These are phyloP conservation scores for Trifolium fragiferum DNA, from an alignment of 306 rosid genomes.

Conservation along the genomic window DNA sequence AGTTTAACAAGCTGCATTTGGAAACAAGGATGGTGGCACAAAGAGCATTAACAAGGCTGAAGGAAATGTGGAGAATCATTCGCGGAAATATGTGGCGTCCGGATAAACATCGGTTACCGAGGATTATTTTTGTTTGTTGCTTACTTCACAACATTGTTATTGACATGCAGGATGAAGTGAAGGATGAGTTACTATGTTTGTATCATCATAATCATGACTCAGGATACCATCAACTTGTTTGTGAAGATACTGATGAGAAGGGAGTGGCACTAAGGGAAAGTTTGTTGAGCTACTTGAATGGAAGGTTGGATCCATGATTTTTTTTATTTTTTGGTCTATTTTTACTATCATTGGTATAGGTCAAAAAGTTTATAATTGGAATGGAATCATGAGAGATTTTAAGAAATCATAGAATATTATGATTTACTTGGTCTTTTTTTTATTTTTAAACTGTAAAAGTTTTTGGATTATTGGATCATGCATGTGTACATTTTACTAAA, in stretches of 20 bases:
- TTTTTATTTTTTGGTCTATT: neutral
- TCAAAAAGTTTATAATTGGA: slow-evolving; percentile 36
- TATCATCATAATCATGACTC: slow-evolving; percentile 69
- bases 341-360: slow-evolving; percentile 26
- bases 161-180: slow-evolving; percentile 68
- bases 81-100: slow-evolving; percentile 97
- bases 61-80: slow-evolving; percentile 90
- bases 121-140: slow-evolving; percentile 90
- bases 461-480: slow-evolving; percentile 23
- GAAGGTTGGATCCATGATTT: slow-evolving; percentile 52
- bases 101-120: slow-evolving; percentile 83
- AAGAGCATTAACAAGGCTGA: slow-evolving; percentile 73
- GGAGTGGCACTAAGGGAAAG: slow-evolving; percentile 72
- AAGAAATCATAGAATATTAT: neutral
- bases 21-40: slow-evolving; percentile 75
- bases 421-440: slow-evolving; percentile 29
- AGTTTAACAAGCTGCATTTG: slow-evolving; percentile 68
- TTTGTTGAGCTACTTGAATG: slow-evolving; percentile 60
- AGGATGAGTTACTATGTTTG: slow-evolving; percentile 52
- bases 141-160: slow-evolving; percentile 87
- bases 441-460: slow-evolving; percentile 35
- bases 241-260: slow-evolving; percentile 61
- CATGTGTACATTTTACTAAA: slow-evolving; percentile 35
- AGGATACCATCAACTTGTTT: slow-evolving; percentile 69
- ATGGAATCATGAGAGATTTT: slow-evolving; percentile 22